A percentile compares a stretch with the other conserved stretches of the same genome.
Conservation (phyloP, 306 rosid genomes). For the Citrullus colocynthis region DNA sequence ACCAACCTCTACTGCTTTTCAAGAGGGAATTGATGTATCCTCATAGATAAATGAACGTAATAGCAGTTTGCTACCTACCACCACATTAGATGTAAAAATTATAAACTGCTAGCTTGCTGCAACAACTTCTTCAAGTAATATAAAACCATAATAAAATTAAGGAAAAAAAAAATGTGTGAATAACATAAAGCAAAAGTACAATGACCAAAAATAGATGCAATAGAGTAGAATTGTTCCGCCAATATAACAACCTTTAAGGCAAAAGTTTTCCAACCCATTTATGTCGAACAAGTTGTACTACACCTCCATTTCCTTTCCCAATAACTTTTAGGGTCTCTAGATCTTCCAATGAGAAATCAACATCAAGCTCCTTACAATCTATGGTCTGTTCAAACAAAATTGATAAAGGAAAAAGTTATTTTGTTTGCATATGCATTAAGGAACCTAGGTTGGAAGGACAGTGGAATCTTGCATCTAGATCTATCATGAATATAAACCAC, state of each 20-base stretch:
- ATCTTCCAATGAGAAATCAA: slow-evolving; percentile 68
- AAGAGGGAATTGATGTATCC: background rate
- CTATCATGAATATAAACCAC: background rate
- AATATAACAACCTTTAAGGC: no score
- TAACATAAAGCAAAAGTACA: no score
- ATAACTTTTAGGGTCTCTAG: slow-evolving; percentile 82
- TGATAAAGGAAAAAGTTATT: background rate
- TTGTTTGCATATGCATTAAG: background rate
- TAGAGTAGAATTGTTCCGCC: no score
- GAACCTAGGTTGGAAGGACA: background rate
- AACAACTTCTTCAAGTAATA: background rate
- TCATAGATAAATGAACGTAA: background rate
- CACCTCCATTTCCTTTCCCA: slow-evolving; percentile 94
- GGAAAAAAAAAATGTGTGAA: background rate
- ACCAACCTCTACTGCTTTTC: background rate
- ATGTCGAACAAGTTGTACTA: slow-evolving; percentile 93
- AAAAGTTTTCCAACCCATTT: no score
- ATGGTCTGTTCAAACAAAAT: slow-evolving; percentile 45
- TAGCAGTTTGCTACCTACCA: background rate
- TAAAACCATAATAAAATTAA: background rate
- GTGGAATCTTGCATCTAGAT: background rate
- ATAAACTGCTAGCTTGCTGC: background rate
- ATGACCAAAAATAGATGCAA: no score
- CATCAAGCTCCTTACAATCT: slow-evolving; percentile 57
- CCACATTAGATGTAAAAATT: background rate